Base-by-base conservation (phyloP, 768 basidiomycete species). In the Leccinum obscurum region DNA sequence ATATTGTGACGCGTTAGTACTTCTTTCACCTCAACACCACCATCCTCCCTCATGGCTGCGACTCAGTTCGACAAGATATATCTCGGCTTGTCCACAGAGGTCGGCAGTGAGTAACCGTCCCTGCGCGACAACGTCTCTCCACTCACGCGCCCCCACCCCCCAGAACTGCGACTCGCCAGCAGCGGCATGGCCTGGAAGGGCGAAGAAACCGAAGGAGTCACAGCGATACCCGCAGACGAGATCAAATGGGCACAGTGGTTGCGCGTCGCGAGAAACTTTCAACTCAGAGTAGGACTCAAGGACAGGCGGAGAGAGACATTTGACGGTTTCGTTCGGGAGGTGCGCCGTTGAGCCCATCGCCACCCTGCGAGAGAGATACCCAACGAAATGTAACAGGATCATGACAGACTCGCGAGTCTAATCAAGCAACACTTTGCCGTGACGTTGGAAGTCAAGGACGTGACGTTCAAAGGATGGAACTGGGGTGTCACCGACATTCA, bases 121-220 rank as follows among this genome's bases (percentile, higher is more conserved):
- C 28, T 32, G 9, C 14, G 4, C 6, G 32, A 17, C 39, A 0
- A 32, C 41, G 2, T 53, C 10, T 22, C 30, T 34, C 26, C 10
- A 9, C 56, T 59, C 49, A 70, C 44, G 52, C 30, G 8, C 30
- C 8, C 37, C 35, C n/a, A 39, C 10, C 37, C n/a, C 10, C 14
- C 65, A 93, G 91, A 92, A 78, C 81, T 98, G 62, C 93, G 97
- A 64, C 81, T 99, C 66, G 95, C 94, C 11, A 70, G 81, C 52
- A 91, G 88, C 65, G 97, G 97, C 50, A 88, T 98, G 80, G 97
- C 93, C 6, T 98, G 97, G 97, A 98, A 89, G 63, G 89, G 85
- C 48, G 83, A 84, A 52, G 90, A 92, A 17, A 81, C 78, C 14
- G 86, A 87, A 48, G 76, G 78, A 4, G 82, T 87, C 46, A 80